Evolutionary conservation across 495 filamentous ascomycete species (phyloP).

Genomic region (Gamarada debralockiae): DNA sequence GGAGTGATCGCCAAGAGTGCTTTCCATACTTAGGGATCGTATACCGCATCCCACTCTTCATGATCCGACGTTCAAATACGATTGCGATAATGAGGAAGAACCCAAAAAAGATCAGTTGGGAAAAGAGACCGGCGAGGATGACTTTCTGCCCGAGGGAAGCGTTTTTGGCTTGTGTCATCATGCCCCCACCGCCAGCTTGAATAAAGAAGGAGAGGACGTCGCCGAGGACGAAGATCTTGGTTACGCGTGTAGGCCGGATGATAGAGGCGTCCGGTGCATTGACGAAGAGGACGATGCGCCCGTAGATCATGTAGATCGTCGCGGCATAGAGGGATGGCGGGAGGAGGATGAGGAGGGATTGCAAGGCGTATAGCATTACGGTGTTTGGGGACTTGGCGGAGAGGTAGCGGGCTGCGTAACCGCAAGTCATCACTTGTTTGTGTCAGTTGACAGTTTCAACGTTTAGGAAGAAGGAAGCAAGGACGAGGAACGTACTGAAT

Average conservation of each 20-base stretch:
- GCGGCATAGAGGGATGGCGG: conserved; percentile 50
- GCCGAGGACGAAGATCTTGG: conserved; percentile 41
- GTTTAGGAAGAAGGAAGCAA: background rate
- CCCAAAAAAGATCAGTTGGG: conserved; percentile 47
- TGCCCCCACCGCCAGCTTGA: conserved; percentile 32
- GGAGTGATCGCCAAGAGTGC: conserved; percentile 44
- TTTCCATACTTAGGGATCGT: conserved; percentile 11
- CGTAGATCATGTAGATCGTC: conserved; percentile 52
- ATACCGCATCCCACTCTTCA: conserved; percentile 6
- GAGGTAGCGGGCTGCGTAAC: conserved; percentile 40
- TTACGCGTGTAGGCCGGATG: conserved; percentile 34
- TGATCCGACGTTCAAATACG: conserved; percentile 29
- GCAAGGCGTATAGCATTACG: conserved; percentile 24
- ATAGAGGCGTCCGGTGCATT: conserved; percentile 37
- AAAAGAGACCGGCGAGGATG: conserved; percentile 36
- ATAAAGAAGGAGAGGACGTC: conserved; percentile 40
- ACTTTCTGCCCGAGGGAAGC: conserved; percentile 34
- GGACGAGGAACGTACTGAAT: background rate
- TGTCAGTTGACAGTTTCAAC: background rate
- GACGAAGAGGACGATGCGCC: conserved; percentile 38
- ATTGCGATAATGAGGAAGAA: conserved; percentile 44
- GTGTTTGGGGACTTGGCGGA: conserved; percentile 32
- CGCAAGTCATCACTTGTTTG: conserved; percentile 46
- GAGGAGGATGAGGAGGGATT: conserved; percentile 27
- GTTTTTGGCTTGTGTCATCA: conserved; percentile 33